phyloP scores from a whole-genome alignment of 768 basidiomycete species.

The Tulasnella sp. region DNA sequence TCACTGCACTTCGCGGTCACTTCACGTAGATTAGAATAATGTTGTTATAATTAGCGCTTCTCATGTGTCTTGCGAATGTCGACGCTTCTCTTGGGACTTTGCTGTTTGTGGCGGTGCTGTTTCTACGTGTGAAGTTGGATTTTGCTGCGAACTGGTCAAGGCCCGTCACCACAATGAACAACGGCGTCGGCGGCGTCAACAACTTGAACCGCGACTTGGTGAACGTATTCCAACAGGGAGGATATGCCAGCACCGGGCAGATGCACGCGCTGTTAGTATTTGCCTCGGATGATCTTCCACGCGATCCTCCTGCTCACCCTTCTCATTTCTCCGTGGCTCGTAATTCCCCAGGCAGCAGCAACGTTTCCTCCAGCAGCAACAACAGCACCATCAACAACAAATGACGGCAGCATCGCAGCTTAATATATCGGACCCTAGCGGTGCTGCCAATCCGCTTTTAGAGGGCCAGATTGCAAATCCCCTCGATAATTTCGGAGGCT shows the following conservation, averaged over 20 bases:
- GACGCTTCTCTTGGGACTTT: background rate
- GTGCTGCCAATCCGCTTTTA: background rate
- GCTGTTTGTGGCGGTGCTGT: background rate
- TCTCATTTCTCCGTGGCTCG: constrained; percentile 2
- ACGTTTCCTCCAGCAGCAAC: background rate
- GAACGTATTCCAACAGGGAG: constrained; percentile 1
- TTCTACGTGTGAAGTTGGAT: constrained; percentile 7
- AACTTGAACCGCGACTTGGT: constrained; percentile 7
- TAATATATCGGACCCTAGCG: background rate
- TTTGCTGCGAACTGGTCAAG: constrained; percentile 4
- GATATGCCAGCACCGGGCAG: background rate
- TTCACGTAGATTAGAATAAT: background rate
- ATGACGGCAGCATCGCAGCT: constrained; percentile 7
- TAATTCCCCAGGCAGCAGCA: constrained; percentile 7
- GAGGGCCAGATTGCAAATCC: background rate
- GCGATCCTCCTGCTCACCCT: background rate
- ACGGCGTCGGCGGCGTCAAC: background rate
- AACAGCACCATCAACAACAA: background rate
- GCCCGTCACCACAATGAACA: constrained; percentile 11
- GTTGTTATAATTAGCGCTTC: background rate
- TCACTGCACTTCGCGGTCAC: background rate
- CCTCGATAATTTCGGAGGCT: constrained; percentile 18
- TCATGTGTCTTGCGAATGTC: background rate
- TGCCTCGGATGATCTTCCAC: background rate
- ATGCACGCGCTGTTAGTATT: constrained; percentile 8